Evolutionary conservation across 129 eudicot genomes (phyloP).

Genomic region (Mikania micrantha): DNA sequence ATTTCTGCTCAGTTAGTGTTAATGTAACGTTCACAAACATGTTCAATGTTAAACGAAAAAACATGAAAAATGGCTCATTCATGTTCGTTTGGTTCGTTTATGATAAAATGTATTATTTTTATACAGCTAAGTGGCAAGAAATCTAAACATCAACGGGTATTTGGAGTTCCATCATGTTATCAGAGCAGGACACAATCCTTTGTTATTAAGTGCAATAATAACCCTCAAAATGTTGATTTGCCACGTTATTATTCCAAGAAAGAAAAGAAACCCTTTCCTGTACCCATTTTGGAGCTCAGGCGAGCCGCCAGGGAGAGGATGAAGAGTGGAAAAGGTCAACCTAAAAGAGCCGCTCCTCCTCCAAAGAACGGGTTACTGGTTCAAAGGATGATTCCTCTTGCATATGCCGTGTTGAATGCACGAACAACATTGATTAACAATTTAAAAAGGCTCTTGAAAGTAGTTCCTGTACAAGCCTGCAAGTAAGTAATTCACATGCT

Average conservation of each 20-base stretch:
- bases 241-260: slow-evolving; percentile 72
- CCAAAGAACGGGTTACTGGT: slow-evolving; percentile 82
- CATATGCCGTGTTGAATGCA: slow-evolving; percentile 71
- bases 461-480: slow-evolving; percentile 81
- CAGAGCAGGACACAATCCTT: slow-evolving; percentile 24
- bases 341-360: slow-evolving; percentile 59
- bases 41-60: no score
- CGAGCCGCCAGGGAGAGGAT: slow-evolving; percentile 89
- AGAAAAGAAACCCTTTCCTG: slow-evolving; percentile 89
- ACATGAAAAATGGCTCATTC: no score
- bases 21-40: no score
- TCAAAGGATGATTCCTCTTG: slow-evolving; percentile 67
- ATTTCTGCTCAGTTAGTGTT: no score
- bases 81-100: no score
- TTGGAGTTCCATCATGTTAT: slow-evolving; percentile 14
- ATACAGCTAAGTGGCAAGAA: slow-evolving; percentile 43
- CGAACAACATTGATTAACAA: slow-evolving; percentile 69
- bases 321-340: slow-evolving; percentile 60
- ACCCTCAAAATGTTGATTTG: slow-evolving; percentile 92
- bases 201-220: slow-evolving; percentile 46
- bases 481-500: slow-evolving; percentile 67
- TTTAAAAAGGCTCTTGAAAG: slow-evolving; percentile 72
- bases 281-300: slow-evolving; percentile 84
- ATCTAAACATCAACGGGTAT: slow-evolving; percentile 23
- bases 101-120: not conserved